Percentiles rank a stretch among this genome's conserved stretches.
These are phyloP conservation scores for Magnolia sinica DNA, from an alignment of 164 flowering plant species.

Conservation along the genomic window DNA sequence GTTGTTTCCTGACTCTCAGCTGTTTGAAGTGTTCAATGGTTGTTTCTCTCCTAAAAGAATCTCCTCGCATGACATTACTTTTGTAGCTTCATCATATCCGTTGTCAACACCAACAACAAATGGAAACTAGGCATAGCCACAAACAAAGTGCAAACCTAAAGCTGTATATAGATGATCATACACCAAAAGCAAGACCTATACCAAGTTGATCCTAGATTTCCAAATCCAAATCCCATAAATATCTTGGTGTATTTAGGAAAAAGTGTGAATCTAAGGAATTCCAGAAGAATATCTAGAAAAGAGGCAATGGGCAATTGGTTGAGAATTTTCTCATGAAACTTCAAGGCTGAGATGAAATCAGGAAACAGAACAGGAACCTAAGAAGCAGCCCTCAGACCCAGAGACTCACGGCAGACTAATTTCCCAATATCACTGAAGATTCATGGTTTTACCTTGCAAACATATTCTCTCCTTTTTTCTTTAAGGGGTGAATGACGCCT, in stretches of 20 bases:
- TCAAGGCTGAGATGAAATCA: constrained; percentile 4
- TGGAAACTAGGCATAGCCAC: background rate
- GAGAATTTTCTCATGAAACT: background rate
- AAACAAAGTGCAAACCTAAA: background rate
- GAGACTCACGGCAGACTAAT: constrained; percentile 16
- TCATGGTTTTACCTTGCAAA: constrained; percentile 89
- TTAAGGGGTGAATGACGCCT: constrained; percentile 92
- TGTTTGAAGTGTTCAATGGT: background rate
- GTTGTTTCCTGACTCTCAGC: background rate
- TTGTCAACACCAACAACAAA: background rate
- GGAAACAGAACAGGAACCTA: constrained; percentile 14
- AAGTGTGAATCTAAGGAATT: background rate
- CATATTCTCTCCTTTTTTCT: constrained; percentile 94
- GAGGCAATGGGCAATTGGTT: background rate
- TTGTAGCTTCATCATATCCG: background rate
- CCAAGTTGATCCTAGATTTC: background rate
- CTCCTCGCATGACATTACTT: background rate
- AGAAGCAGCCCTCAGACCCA: constrained; percentile 13
- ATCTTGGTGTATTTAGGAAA: background rate
- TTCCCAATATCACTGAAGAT: constrained; percentile 25
- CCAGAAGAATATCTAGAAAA: background rate
- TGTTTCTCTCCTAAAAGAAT: background rate
- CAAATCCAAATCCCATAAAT: background rate
- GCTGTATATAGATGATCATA: background rate
- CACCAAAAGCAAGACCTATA: background rate